Base-by-base conservation (phyloP, 2,329 filamentous ascomycete species). In the Hypoxylon sp. region DNA sequence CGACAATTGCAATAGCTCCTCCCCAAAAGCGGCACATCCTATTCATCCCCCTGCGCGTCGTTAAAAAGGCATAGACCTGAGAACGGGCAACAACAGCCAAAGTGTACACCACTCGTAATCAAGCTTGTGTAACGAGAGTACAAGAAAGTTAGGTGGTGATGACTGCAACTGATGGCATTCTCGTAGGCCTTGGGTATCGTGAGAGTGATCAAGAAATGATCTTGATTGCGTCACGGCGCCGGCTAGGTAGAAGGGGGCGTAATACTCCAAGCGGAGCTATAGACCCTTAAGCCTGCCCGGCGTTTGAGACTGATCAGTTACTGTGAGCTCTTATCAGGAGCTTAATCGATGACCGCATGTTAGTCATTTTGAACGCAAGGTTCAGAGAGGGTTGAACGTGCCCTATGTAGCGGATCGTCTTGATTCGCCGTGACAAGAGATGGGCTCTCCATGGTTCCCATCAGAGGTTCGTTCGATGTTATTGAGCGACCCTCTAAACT, bases 381-480 rank as follows among this genome's bases (percentile, higher is more conserved):
- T 76, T 79, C 76, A 84, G 88, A 83, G 70, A 83, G 80, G 76
- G 78, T 82, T 72, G 81, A 82, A 81, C 84, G 80, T 82, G 84
- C 82, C 82, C 83, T 86, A 77, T 81, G 78, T 71, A 88, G 77
- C 50, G 83, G 80, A 83, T 93, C 90, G 50, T 86, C 86, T 76
- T 87, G 82, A 73, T 88, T 86, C 64, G 85, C 85, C 64, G 86
- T 88, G 56, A 90, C 81, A 57, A 91, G 81, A 31, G 86, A 83
- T 26, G 91, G 90, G 78, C 89, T 93, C 58, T 90, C 89, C 61
- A 86, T 79, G 69, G 84, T 88, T 17, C 85, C 84, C 52, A 80
- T 83, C 63, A 90, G 81, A 10, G 87, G 84, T 53, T 90, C 91
- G 48, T 87, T 86, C 63, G 89, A 90, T n/a, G 92, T 94, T 73